Conservation (phyloP, 805 yeast genomes). For the Metschnikowia hibisci region DNA sequence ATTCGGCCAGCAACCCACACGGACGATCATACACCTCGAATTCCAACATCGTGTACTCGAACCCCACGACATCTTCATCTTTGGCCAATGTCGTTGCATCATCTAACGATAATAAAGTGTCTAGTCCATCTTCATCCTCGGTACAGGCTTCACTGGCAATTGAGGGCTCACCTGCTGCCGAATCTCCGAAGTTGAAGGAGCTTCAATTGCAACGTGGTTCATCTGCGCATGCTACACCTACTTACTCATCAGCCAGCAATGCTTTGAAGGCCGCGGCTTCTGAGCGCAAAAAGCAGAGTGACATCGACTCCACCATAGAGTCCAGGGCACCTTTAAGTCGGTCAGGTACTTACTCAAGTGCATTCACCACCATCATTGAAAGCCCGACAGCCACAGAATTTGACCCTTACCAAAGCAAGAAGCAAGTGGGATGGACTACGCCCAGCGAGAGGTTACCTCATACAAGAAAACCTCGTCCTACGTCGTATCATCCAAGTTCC, state of each 20-base stretch:
- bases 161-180: slow-evolving; percentile 2
- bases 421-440: slow-evolving; percentile 9
- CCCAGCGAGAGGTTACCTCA: slow-evolving; percentile 39
- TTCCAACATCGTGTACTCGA: slow-evolving; percentile 39
- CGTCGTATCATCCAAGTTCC: slow-evolving; percentile 74
- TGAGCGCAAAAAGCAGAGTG: slow-evolving; percentile 40
- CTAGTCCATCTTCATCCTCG: slow-evolving; percentile 22
- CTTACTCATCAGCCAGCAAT: slow-evolving; percentile 54
- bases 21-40: slow-evolving; percentile 36
- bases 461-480: slow-evolving; percentile 69
- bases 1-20: slow-evolving; percentile 23
- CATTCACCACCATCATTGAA: slow-evolving; percentile 47
- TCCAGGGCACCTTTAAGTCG: slow-evolving; percentile 5
- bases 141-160: slow-evolving; percentile 1
- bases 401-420: slow-evolving; percentile 4
- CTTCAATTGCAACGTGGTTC: slow-evolving; percentile 21
- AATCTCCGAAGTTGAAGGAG: slow-evolving; percentile 7
- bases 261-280: slow-evolving; percentile 74
- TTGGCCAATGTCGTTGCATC: slow-evolving; percentile 49
- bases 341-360: slow-evolving; percentile 29
- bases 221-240: slow-evolving; percentile 28
- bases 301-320: slow-evolving; percentile 3
- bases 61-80: slow-evolving; percentile 64
- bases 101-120: slow-evolving; percentile 22
- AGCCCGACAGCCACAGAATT: slow-evolving; percentile 28